Base-by-base conservation (phyloP, 2,329 filamentous ascomycete species). In the Tolypocladium pustulatum region DNA sequence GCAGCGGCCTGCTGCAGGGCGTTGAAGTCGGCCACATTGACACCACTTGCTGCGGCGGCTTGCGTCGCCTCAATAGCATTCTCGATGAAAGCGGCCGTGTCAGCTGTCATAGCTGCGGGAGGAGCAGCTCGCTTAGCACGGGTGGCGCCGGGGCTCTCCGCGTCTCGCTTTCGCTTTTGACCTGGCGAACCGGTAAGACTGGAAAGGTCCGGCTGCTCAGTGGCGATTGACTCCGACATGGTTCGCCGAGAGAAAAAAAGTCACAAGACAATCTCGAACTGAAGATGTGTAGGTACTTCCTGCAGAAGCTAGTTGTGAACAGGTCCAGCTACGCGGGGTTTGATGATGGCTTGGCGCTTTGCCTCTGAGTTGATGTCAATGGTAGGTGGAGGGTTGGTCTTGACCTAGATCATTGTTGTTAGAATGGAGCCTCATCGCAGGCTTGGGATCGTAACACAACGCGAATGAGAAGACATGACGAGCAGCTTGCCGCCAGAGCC, bases 161-260 rank as follows among this genome's bases (percentile, higher is more conserved):
- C 70, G 58, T 76, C 74, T 57, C 81, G 80, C 73, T 84, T 84
- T 60, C 81, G 75, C 72, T 84, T 85, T 66, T 79, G 76, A 20
- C 72, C 72, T 13, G 80, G 79, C 58, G 76, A 74, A 63, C 72
- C 66, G 57, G 71, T 63, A 66, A 74, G 61, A 64, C 71, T 69
- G 52, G 75, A 72, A 57, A 80, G 73, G 59, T 81, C 79, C 57
- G 76, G 71, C 57, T 81, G 79, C 55, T 82, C 78, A 34, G 73
- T 58, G 38, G 75, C 67, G 32, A 78, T 70, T 38, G 75, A 65
- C 49, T 82, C 78, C 60, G 79, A 74, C 80, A 82, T 82, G 56
- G 65, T 60, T 57, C 55, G 20, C 54, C 17, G 38, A 43, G 43
- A 12, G n/a, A 41, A 30, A 22, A 25, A 32, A 55, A 22, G 54